Conservation (phyloP, 805 yeast species). For the Phaffomyces opuntiae region DNA sequence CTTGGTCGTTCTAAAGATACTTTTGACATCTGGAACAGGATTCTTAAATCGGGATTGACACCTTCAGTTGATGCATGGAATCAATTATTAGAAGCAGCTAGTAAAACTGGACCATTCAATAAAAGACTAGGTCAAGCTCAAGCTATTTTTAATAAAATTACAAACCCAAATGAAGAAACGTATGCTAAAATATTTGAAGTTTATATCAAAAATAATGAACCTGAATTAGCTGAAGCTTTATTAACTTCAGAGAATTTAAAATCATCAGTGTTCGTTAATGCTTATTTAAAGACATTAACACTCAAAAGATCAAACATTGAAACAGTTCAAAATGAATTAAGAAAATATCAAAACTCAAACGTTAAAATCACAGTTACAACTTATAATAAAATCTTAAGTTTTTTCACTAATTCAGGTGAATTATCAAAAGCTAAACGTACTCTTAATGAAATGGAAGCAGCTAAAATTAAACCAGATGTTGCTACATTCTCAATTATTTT, state of each 20-base stretch:
- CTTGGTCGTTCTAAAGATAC: conserved; percentile 30
- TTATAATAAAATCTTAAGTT: conserved; percentile 44
- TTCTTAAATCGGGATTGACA: conserved; percentile 31
- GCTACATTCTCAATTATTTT: conserved; percentile 57
- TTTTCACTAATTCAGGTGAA: conserved; percentile 34
- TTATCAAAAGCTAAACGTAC: conserved; percentile 41
- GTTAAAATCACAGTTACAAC: conserved; percentile 40
- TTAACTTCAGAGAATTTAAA: conserved; percentile 24
- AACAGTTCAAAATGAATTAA: conserved; percentile 7
- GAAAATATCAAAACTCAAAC: conserved; percentile 17
- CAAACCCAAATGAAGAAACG: conserved; percentile 40
- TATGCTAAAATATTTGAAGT: conserved; percentile 41
- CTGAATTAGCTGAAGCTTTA: conserved; percentile 37
- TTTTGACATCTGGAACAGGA: conserved; percentile 42
- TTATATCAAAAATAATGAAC: conserved; percentile 37
- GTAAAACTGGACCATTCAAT: conserved; percentile 21
- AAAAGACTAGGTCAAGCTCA: conserved; percentile 32
- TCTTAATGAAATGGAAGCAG: conserved; percentile 37
- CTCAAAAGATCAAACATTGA: conserved; percentile 8
- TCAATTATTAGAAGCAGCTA: conserved; percentile 42
- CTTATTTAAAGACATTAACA: conserved; percentile 17
- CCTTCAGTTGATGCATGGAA: conserved; percentile 55
- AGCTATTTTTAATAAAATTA: conserved; percentile 28
- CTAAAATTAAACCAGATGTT: conserved; percentile 45
- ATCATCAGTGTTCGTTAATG: conserved; percentile 21